phyloP scores from a whole-genome alignment of 2,329 filamentous ascomycete genomes.

The Phaeosphaeria sp. region DNA sequence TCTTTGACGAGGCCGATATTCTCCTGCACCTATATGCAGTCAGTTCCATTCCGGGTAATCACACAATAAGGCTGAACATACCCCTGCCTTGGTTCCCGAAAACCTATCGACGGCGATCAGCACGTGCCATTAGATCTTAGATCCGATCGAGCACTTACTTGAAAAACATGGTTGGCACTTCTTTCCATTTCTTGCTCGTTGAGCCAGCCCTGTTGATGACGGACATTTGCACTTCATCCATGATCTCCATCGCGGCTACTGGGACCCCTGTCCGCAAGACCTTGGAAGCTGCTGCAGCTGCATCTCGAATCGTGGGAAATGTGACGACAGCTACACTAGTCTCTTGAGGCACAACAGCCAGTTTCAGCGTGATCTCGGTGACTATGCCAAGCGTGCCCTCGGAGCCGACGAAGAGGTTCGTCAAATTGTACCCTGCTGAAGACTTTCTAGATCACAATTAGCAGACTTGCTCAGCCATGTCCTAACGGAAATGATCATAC shows the following conservation, averaged over 20 bases:
- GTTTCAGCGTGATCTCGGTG: constrained; percentile 82
- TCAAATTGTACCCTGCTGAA: constrained; percentile 84
- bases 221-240: constrained; percentile 88
- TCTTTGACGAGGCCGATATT: constrained; percentile 73
- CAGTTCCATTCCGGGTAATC: constrained; percentile 34
- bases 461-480: neutral
- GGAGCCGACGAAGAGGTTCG: constrained; percentile 78
- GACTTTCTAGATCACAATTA: constrained; percentile 65
- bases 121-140: constrained; percentile 8
- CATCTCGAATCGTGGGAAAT: constrained; percentile 78
- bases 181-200: constrained; percentile 75
- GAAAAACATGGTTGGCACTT: constrained; percentile 81
- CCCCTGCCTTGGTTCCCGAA: constrained; percentile 75
- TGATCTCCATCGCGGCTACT: constrained; percentile 81
- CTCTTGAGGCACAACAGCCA: constrained; percentile 77
- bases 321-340: constrained; percentile 80
- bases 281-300: constrained; percentile 74
- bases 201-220: constrained; percentile 78
- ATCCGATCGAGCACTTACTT: constrained; percentile 59
- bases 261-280: constrained; percentile 79
- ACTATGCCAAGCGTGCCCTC: constrained; percentile 83
- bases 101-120: constrained; percentile 55
- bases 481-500: constrained; percentile 24
- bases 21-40: constrained; percentile 66
- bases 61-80: constrained; percentile 27